phyloP scores from a whole-genome alignment of 805 yeast genomes.

The Candida piceae region DNA sequence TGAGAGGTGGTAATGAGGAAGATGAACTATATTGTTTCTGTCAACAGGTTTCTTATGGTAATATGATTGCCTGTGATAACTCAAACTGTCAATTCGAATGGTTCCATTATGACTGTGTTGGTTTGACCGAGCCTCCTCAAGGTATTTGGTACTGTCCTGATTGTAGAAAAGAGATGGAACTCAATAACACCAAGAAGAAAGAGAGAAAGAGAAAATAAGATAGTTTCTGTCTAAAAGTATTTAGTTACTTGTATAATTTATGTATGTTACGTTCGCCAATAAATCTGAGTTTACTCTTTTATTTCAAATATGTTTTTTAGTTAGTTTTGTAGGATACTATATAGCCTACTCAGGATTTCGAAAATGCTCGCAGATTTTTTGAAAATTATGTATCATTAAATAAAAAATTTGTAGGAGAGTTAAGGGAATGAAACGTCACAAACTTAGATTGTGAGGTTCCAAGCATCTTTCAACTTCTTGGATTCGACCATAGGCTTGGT shows the following conservation, averaged over 20 bases:
- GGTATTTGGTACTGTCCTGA: constrained; percentile 98
- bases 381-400: no score
- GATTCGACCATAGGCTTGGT: constrained; percentile 53
- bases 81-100: constrained; percentile 57
- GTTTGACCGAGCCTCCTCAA: constrained; percentile 86
- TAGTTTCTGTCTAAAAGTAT: no score
- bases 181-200: constrained; percentile 19
- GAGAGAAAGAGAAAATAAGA: constrained; percentile 21
- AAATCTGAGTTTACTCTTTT: no score
- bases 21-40: constrained; percentile 82
- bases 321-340: no score
- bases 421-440: no score
- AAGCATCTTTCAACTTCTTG: constrained; percentile 47
- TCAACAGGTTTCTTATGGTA: constrained; percentile 81
- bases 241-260: neutral
- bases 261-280: neutral
- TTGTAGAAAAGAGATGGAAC: constrained; percentile 42
- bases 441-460: constrained; percentile 32
- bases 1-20: constrained; percentile 44
- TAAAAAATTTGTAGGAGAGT: no score
- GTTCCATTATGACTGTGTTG: constrained; percentile 78
- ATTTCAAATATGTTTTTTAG: no score
- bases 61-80: constrained; percentile 60
- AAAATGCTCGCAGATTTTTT: no score
- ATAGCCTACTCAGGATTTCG: no score